A percentile compares a stretch with the other conserved stretches of the same genome.
phyloP scores from a whole-genome alignment of 495 filamentous ascomycete genomes.

The Sabuloglossum arenarium region DNA sequence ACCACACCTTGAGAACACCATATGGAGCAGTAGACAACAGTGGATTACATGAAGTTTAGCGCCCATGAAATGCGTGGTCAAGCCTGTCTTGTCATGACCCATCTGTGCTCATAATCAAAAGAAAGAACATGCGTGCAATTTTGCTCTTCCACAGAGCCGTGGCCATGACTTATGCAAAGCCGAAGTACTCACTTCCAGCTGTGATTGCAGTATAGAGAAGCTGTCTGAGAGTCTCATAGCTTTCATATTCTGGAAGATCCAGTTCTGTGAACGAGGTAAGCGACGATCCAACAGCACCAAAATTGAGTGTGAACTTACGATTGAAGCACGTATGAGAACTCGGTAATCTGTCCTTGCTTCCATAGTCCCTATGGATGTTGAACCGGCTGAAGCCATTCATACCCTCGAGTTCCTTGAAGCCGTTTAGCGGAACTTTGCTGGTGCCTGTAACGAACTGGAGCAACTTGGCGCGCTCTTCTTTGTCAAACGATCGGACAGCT shows the following conservation, averaged over 20 bases:
- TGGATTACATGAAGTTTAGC: neutral
- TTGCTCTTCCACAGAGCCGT: neutral
- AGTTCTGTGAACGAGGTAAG: constrained; percentile 42
- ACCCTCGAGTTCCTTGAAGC: constrained; percentile 96
- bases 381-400: constrained; percentile 98
- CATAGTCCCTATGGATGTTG: constrained; percentile 98
- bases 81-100: neutral
- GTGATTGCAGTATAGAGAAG: constrained; percentile 89
- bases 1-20: neutral
- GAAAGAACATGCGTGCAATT: neutral
- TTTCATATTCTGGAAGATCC: constrained; percentile 96
- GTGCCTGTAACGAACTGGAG: constrained; percentile 98
- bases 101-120: neutral
- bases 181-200: constrained; percentile 90
- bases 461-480: constrained; percentile 93
- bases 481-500: constrained; percentile 92
- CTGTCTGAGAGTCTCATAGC: constrained; percentile 72
- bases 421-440: constrained; percentile 94
- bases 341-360: constrained; percentile 89
- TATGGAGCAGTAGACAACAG: neutral
- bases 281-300: constrained; percentile 1
- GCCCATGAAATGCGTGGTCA: neutral
- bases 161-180: constrained; percentile 59
- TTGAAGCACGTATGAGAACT: constrained; percentile 99
- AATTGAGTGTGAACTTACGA: constrained; percentile 41